A percentile compares a stretch with the other conserved stretches of the same genome.
Conservation (phyloP, 352 stramenopile genomes). For the Thalassiosira sp. region DNA sequence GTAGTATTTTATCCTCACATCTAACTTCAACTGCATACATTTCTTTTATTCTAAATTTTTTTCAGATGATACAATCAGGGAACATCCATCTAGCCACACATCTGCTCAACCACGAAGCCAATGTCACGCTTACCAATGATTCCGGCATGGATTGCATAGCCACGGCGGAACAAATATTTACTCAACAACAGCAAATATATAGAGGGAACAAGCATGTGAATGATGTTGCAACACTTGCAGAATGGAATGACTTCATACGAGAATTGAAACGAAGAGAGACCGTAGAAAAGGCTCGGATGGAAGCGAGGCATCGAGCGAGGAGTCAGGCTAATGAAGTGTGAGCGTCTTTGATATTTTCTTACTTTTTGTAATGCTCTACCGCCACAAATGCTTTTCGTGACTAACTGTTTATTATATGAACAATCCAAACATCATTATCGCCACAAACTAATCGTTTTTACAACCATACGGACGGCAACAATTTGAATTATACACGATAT, state of each 20-base stretch:
- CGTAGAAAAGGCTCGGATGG: conserved; percentile 27
- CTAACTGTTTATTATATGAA: no score
- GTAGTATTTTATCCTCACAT: no score
- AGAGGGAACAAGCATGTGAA: not conserved
- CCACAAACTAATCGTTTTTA: no score
- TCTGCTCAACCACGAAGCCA: conserved; percentile 47
- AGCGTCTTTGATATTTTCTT: conserved; percentile 10
- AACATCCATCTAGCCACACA: conserved; percentile 33
- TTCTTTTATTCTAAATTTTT: not conserved
- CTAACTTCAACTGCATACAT: no score
- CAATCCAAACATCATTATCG: no score
- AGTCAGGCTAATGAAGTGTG: conserved; percentile 46
- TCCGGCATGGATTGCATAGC: conserved; percentile 43
- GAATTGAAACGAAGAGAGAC: conserved; percentile 37
- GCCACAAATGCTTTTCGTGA: no score
- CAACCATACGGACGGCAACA: no score
- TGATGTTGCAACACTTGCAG: not conserved
- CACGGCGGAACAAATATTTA: conserved; percentile 17
- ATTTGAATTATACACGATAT: no score
- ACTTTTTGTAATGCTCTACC: no score
- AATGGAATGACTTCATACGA: conserved; percentile 45
- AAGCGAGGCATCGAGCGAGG: conserved; percentile 31
- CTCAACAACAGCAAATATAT: no score
- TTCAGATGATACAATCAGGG: conserved; percentile 42
- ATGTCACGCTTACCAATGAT: conserved; percentile 44